A percentile compares a stretch with the other conserved stretches of the same genome.
Evolutionary conservation across 306 rosid genomes (phyloP).

Genomic region (Albizia julibrissin): DNA sequence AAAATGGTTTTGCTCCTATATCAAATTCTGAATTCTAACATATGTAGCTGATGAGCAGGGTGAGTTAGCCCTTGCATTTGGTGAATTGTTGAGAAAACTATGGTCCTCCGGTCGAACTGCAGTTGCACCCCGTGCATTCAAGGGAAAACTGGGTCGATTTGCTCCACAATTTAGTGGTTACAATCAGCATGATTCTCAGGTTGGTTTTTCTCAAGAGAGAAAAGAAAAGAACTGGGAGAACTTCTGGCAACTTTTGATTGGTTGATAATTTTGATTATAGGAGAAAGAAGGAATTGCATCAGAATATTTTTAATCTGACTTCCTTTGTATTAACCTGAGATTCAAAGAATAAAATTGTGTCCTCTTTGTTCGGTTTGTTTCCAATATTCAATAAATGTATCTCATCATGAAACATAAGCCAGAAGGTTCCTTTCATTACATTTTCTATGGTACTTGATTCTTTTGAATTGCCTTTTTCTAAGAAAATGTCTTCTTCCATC

Average conservation of each 20-base stretch:
- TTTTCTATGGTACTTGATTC: neutral
- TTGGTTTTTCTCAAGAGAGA: conserved; percentile 40
- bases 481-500: neutral
- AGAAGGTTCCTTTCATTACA: neutral
- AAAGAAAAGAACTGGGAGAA: neutral
- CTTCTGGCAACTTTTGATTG: conserved; percentile 13
- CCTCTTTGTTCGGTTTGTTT: neutral
- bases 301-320: neutral
- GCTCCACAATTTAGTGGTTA: conserved; percentile 99
- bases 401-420: neutral
- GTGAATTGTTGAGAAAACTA: conserved; percentile 88
- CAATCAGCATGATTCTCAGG: conserved; percentile 99
- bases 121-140: conserved; percentile 87
- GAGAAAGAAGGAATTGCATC: conserved; percentile 9
- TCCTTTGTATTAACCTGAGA: neutral
- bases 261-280: conserved; percentile 14
- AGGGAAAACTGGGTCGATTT: conserved; percentile 93
- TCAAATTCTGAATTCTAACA: conserved; percentile 30
- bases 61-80: conserved; percentile 95
- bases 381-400: neutral
- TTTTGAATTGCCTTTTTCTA: neutral
- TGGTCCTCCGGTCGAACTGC: conserved; percentile 92
- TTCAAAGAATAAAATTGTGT: neutral
- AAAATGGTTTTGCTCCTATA: conserved; percentile 19
- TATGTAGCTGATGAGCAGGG: conserved; percentile 63